A percentile compares a stretch with the other conserved stretches of the same genome.
phyloP scores from a whole-genome alignment of 2,329 filamentous ascomycete genomes.

The Clarireedia hainanense region DNA sequence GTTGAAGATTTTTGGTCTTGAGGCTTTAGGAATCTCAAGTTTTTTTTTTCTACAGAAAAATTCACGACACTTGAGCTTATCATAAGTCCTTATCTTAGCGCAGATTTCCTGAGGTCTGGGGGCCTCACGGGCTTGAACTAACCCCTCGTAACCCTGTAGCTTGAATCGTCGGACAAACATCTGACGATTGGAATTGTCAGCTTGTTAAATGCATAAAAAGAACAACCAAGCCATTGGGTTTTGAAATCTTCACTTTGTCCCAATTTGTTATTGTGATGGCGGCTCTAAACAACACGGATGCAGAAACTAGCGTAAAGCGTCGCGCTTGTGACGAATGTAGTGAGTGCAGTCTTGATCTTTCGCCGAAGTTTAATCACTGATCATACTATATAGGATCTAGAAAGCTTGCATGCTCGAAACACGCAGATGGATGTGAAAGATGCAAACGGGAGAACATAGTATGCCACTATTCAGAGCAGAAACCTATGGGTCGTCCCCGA shows the following conservation, averaged over 20 bases:
- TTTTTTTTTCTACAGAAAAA: slow-evolving; percentile 14
- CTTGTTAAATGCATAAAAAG: too few species aligned
- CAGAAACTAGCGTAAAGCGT: slow-evolving; percentile 37
- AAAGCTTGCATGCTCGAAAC: slow-evolving; percentile 59
- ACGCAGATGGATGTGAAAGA: slow-evolving; percentile 49
- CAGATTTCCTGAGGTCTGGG: not conserved
- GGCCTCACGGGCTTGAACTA: not conserved
- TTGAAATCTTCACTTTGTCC: not conserved
- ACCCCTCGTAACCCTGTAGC: not conserved
- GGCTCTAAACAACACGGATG: slow-evolving; percentile 7
- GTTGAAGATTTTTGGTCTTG: slow-evolving; percentile 9
- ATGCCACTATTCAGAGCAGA: slow-evolving; percentile 57
- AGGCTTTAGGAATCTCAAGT: slow-evolving; percentile 8
- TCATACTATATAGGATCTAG: slow-evolving; percentile 41
- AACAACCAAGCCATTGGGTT: not conserved
- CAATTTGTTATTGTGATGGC: slow-evolving; percentile 11
- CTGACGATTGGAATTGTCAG: too few species aligned
- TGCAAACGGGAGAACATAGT: slow-evolving; percentile 48
- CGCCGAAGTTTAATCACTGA: slow-evolving; percentile 15
- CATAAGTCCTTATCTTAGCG: slow-evolving; percentile 20
- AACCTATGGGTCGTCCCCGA: slow-evolving; percentile 57
- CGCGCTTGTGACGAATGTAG: slow-evolving; percentile 61
- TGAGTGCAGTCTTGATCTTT: slow-evolving; percentile 34
- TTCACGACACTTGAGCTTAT: slow-evolving; percentile 8
- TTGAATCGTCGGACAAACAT: too few species aligned